Conservation (phyloP, 352 stramenopile species). For the Pythium chondricola region DNA sequence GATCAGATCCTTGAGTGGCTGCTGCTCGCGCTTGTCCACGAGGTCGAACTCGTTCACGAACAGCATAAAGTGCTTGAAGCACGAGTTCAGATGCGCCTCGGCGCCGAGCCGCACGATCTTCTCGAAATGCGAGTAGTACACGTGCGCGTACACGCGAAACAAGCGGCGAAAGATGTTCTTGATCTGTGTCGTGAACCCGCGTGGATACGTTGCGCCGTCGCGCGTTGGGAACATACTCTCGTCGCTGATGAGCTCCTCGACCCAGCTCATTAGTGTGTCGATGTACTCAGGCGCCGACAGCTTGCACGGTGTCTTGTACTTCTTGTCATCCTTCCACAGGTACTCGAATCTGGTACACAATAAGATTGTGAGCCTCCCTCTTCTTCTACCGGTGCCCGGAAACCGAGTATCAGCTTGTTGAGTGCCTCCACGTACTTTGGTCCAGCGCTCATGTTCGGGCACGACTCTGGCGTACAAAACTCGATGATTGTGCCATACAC, state of each 20-base stretch:
- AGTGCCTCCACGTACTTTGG: constrained; percentile 57
- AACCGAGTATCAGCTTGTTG: no score
- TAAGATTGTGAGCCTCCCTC: not conserved
- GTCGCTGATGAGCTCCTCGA: constrained; percentile 86
- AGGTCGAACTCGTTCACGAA: constrained; percentile 95
- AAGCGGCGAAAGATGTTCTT: constrained; percentile 94
- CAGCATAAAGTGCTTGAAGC: constrained; percentile 98
- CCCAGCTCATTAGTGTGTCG: constrained; percentile 89
- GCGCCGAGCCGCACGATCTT: constrained; percentile 92
- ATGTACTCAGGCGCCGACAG: constrained; percentile 88
- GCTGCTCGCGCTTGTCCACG: constrained; percentile 91
- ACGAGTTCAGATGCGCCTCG: constrained; percentile 96
- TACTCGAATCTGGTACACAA: constrained; percentile 70
- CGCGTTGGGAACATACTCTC: constrained; percentile 65
- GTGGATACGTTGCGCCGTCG: constrained; percentile 63
- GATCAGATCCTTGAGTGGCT: constrained; percentile 93
- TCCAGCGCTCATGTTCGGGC: constrained; percentile 68
- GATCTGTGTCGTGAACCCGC: constrained; percentile 76
- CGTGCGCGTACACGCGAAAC: constrained; percentile 96
- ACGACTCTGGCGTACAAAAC: constrained; percentile 65
- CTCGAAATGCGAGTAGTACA: constrained; percentile 96
- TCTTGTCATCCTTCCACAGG: constrained; percentile 74
- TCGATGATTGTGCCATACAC: constrained; percentile 89
- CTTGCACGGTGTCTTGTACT: constrained; percentile 68
- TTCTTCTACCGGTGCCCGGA: no score